Evolutionary conservation across 2,329 filamentous ascomycete genomes (phyloP).

Genomic region (Verticillium tricorpus): DNA sequence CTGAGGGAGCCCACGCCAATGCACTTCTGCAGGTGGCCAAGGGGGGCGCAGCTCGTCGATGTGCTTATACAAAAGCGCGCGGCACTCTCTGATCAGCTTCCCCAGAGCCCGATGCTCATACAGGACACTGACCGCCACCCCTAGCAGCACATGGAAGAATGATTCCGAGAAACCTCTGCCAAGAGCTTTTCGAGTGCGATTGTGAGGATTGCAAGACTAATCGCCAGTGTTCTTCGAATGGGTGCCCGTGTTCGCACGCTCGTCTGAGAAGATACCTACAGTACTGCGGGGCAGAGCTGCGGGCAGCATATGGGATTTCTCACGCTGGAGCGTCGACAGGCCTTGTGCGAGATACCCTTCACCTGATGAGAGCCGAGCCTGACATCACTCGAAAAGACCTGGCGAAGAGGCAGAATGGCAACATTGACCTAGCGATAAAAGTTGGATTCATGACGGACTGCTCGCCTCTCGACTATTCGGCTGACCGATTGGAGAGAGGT

Average conservation of each 20-base stretch:
- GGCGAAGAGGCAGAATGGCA: not conserved
- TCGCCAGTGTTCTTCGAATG: not conserved
- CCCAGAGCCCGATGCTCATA: too few relatives aligned
- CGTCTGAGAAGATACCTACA: slow-evolving; percentile 4
- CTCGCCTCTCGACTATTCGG: slow-evolving; percentile 1
- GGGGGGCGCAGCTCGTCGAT: not conserved
- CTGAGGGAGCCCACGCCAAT: not conserved
- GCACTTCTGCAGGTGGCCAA: not conserved
- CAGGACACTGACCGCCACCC: too few relatives aligned
- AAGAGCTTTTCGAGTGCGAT: not conserved
- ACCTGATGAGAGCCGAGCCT: slow-evolving; percentile 1
- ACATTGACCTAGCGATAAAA: not conserved
- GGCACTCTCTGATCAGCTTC: not conserved
- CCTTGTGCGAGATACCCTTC: not conserved
- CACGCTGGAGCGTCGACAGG: not conserved
- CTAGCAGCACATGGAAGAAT: not conserved
- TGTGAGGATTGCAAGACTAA: not conserved
- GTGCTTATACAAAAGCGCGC: not conserved
- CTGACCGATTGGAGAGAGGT: not conserved
- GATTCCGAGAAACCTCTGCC: not conserved
- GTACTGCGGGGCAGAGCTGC: slow-evolving; percentile 4
- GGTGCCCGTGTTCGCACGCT: not conserved
- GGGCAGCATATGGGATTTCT: not conserved
- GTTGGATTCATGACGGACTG: slow-evolving; percentile 2
- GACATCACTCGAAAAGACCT: slow-evolving; percentile 3